These are phyloP conservation scores for Panicum virgatum DNA, from an alignment of 202 grass and related monocot genomes.

Conservation along the genomic window DNA sequence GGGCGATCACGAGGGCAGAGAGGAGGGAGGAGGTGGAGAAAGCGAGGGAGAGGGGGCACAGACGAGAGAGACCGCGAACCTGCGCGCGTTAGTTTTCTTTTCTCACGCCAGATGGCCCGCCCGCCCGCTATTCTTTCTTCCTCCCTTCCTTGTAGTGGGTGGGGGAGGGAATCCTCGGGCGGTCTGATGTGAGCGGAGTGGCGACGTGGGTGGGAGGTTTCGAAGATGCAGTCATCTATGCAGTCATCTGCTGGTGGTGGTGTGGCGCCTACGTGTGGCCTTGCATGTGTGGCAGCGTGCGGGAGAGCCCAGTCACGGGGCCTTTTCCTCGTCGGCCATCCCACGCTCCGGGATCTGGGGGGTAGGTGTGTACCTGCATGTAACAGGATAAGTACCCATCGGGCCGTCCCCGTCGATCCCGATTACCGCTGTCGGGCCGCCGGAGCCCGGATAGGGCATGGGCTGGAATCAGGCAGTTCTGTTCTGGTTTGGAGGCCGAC, in stretches of 20 bases:
- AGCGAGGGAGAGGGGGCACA: neutral
- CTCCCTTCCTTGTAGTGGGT: neutral
- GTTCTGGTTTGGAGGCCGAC: too few relatives aligned
- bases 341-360: neutral
- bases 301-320: neutral
- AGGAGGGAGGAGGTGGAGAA: neutral
- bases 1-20: neutral
- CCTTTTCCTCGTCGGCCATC: neutral
- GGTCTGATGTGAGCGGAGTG: neutral
- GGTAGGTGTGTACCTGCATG: too few relatives aligned
- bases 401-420: too few relatives aligned
- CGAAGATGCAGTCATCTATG: too few relatives aligned
- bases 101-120: neutral
- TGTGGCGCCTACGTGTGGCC: neutral
- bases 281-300: constrained; percentile 18
- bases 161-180: neutral
- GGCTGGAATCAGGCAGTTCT: too few relatives aligned
- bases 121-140: neutral
- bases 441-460: too few relatives aligned
- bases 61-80: constrained; percentile 7
- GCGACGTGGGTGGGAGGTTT: too few relatives aligned
- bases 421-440: too few relatives aligned
- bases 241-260: neutral
- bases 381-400: too few relatives aligned
- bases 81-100: neutral